Base-by-base conservation (phyloP, 1,284 basidiomycete genomes). In the Pterulicium gracile region DNA sequence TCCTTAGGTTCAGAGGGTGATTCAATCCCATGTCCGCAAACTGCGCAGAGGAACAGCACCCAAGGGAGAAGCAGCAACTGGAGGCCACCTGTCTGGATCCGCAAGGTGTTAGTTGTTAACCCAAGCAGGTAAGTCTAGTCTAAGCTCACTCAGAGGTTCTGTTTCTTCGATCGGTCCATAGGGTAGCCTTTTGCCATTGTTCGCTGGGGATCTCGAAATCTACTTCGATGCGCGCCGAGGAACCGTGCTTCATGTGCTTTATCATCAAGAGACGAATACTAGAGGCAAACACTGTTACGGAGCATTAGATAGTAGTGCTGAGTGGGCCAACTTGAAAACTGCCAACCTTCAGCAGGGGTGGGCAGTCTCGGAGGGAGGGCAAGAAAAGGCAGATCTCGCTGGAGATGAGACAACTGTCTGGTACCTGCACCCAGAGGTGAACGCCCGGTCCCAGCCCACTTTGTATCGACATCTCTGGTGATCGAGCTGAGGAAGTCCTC, bases 11-110 rank as follows among this genome's bases (percentile, higher is more conserved):
- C 24, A 51, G 52, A 47, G 47, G 48, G 23, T 13, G 48, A 45
- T 20, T 42, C 23, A 14, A 42, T 52, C 41, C 52, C 49, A 20
- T 47, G 51, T 36, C 49, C 10, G 44, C 39, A 36, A 64, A 41
- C 5, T 57, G 55, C 7, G 46, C 39, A 18, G 50, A 47, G 17
- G 57, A 52, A 51, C 67, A 68, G 46, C 64, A 67, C 17, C 58
- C 60, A 23, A 69, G 50, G 1, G 65, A 62, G 4, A 66, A 43
- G 43, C 65, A 69, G 22, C 60, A 46, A 42, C 56, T 56, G 4
- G 51, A 46, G 18, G 47, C 49, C 23, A 61, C 32, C 35, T 61
- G 55, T 23, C 61, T 65, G 42, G 22, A 34, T 18, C 36, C 32
- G 12, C 32, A 22, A 23, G 15, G 20, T 19, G 34, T 12, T 19